phyloP scores from a whole-genome alignment of 352 stramenopile species.

The Thraustochytrium striatum region DNA sequence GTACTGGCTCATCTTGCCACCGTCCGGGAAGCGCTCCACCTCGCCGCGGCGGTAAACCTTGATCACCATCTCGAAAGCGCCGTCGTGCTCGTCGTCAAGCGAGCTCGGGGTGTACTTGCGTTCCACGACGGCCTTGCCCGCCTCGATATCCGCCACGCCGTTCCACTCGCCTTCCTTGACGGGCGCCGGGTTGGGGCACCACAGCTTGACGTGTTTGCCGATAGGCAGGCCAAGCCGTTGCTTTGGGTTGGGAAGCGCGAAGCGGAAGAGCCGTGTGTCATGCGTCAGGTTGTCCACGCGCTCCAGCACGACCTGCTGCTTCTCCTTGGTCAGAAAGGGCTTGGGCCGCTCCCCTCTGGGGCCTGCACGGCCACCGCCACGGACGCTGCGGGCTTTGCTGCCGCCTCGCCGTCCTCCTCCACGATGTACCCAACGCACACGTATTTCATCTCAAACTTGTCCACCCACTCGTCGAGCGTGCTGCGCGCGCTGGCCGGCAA shows the following conservation, averaged over 20 bases:
- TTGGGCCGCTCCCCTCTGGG: neutral
- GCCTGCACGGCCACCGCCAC: neutral
- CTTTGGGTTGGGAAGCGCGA: constrained; percentile 71
- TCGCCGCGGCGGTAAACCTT: constrained; percentile 72
- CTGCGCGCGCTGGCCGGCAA: constrained; percentile 84
- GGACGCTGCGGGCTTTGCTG: too few species aligned
- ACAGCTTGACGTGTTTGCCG: constrained; percentile 78
- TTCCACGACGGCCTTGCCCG: constrained; percentile 69
- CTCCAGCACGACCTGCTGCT: constrained; percentile 57
- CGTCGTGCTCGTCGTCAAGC: constrained; percentile 68
- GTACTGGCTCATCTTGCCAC: constrained; percentile 69
- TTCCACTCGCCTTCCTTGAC: constrained; percentile 47
- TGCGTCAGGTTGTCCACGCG: constrained; percentile 65
- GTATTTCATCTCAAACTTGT: constrained; percentile 92
- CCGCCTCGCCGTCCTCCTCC: neutral
- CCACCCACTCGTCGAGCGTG: constrained; percentile 90
- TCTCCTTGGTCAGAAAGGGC: constrained; percentile 16
- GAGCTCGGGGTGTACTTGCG: constrained; percentile 81
- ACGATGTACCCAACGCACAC: constrained; percentile 78
- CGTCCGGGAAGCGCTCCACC: constrained; percentile 30
- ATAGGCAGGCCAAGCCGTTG: constrained; percentile 74
- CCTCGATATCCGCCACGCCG: constrained; percentile 38
- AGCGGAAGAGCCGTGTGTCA: constrained; percentile 76
- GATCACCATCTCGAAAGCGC: constrained; percentile 74
- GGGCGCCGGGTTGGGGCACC: constrained; percentile 52